Evolutionary conservation across 2,329 filamentous ascomycete species (phyloP).

Genomic region (Colletotrichum abscissum): DNA sequence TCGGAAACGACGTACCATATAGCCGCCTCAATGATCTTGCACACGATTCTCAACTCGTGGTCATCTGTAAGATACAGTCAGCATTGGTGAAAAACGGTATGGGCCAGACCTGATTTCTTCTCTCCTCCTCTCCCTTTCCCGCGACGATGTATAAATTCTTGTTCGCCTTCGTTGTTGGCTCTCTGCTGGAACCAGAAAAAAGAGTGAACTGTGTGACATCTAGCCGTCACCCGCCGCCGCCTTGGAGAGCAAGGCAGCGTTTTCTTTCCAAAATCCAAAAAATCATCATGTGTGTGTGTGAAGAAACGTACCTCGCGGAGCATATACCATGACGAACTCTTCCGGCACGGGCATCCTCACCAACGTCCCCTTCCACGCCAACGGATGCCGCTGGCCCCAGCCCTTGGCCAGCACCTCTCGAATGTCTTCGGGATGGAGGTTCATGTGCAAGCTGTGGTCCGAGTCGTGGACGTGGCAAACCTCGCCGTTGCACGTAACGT

Average conservation of each 20-base stretch:
- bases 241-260: neutral
- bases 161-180: neutral
- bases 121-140: neutral
- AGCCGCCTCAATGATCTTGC: constrained; percentile 78
- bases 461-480: constrained; percentile 83
- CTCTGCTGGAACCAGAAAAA: neutral
- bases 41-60: constrained; percentile 74
- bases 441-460: constrained; percentile 83
- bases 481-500: constrained; percentile 81
- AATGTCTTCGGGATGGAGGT: constrained; percentile 82
- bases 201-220: neutral
- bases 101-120: neutral
- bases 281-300: neutral
- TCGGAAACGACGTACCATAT: constrained; percentile 73
- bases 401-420: constrained; percentile 77
- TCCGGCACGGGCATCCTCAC: constrained; percentile 73
- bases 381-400: constrained; percentile 80
- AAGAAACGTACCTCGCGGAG: constrained; percentile 66
- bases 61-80: constrained; percentile 53
- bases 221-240: neutral
- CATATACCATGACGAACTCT: constrained; percentile 86
- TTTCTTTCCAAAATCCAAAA: neutral
- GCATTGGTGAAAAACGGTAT: neutral
- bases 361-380: constrained; percentile 75
- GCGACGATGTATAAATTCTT: neutral